Conservation (phyloP, 2,329 filamentous ascomycete genomes). For the Fusarium sp. region DNA sequence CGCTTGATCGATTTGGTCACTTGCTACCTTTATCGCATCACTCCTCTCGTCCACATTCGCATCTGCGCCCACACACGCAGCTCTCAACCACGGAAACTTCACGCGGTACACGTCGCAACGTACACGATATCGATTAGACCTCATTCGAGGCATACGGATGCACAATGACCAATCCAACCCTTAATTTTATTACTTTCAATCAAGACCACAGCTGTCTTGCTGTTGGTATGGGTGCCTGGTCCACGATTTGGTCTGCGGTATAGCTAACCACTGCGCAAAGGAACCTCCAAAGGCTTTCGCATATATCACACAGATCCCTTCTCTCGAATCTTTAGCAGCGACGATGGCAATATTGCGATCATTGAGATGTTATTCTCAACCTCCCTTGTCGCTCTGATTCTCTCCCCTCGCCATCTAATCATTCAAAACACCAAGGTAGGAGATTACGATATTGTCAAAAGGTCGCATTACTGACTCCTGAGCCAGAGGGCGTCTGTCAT, state of each 20-base stretch:
- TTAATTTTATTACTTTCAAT: slow-evolving; percentile 99
- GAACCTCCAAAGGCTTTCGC: slow-evolving; percentile 92
- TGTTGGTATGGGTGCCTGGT: slow-evolving; percentile 74
- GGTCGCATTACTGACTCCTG: slow-evolving; percentile 33
- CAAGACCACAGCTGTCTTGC: slow-evolving; percentile 98
- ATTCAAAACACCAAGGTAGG: slow-evolving; percentile 96
- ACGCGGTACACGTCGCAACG: slow-evolving; percentile 1
- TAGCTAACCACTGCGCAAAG: slow-evolving; percentile 58
- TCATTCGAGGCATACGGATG: not conserved
- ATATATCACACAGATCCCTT: slow-evolving; percentile 98
- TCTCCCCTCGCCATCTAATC: slow-evolving; percentile 90
- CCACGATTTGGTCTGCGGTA: slow-evolving; percentile 13
- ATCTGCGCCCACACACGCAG: not conserved
- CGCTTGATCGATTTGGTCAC: slow-evolving; percentile 7
- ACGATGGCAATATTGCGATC: slow-evolving; percentile 94
- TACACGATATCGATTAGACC: not conserved
- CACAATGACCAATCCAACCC: slow-evolving; percentile 75
- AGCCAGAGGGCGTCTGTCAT: slow-evolving; percentile 80
- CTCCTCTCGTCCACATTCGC: not conserved
- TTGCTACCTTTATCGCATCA: slow-evolving; percentile 12
- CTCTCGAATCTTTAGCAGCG: slow-evolving; percentile 92
- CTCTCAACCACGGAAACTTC: slow-evolving; percentile 3
- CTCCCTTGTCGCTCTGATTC: slow-evolving; percentile 91
- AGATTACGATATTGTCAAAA: not conserved
- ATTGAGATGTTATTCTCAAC: slow-evolving; percentile 99